Base-by-base conservation (phyloP, 441 rosid species). In the Omphalea diandra region DNA sequence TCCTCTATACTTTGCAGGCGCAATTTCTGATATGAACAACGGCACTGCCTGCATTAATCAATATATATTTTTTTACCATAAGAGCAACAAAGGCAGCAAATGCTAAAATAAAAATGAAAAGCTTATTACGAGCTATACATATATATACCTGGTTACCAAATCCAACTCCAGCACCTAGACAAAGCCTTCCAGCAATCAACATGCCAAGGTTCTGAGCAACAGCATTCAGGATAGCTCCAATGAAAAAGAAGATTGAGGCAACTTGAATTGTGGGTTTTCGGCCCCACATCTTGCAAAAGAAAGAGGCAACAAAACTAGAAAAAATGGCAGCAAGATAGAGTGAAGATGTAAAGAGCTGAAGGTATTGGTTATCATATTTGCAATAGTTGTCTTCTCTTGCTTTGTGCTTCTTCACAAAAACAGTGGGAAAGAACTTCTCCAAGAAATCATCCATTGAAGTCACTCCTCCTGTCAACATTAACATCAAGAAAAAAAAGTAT, bases 11-110 rank as follows among this genome's bases (percentile, higher is more conserved):
- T 49, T 79, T 58, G 91, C 31, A 0, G 91, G 96, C 18, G 93
- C 83, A 35, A 90, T 84, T 80, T 90, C 96, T 10, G 96, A 86
- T 73, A 90, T 85, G 70, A 88, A 88, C 66, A 90, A 69, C 11
- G 96, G 96, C 3, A 90, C 88, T 3, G 89, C 84, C 91, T 90
- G 90, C 73, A 71, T 50, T 2, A 20, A 43, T n/a, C 3, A 26
- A 22, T 14, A 38, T 24, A 12, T 18, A 27, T 54, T 29, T 9
- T 54, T 29, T 9, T 53, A 15, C 6, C 29, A 8, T 52, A 24
- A 52, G 56, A 52, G 24, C 4, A 20, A 8, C 14, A 10, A 52
- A 52, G 15, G 31, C 27, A 8, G 27, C 3, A 52, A 52, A 52
- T 52, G 56, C 56, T 50, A 22, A 8, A 22, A 46, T 20, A 52